Conservation (phyloP, 441 rosid genomes). For the Erodium chrysanthum region DNA sequence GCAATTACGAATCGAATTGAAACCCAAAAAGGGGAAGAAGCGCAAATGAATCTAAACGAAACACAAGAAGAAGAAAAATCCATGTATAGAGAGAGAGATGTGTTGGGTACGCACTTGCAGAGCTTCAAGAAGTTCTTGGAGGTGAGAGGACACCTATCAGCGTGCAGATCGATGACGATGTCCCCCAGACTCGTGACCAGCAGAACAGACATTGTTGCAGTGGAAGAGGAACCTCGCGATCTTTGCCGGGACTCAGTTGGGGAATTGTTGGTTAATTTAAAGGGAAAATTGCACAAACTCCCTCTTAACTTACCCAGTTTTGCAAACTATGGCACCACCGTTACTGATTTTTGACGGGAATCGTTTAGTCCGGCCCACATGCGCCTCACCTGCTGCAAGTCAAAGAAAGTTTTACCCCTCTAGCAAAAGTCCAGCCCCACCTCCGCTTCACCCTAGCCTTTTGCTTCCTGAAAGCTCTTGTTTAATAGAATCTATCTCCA, state of each 20-base stretch:
- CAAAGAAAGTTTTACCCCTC: too few species aligned
- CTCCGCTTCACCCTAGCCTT: too few species aligned
- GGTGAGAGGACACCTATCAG: conserved; percentile 68
- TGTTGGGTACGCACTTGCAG: conserved; percentile 49
- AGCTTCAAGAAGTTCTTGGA: conserved; percentile 90
- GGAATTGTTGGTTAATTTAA: neutral
- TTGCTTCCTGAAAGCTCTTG: too few species aligned
- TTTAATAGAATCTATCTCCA: too few species aligned
- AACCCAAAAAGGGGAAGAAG: neutral
- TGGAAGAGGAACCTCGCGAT: neutral
- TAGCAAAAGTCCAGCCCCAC: too few species aligned
- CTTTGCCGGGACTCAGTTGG: neutral
- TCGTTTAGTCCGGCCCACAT: too few species aligned
- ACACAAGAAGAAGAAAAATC: neutral
- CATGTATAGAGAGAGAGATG: neutral
- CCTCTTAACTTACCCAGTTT: too few species aligned
- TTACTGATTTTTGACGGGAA: too few species aligned
- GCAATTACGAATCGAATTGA: neutral
- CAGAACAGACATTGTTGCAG: conserved; percentile 54
- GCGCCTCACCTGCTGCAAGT: too few species aligned
- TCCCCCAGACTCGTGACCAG: conserved; percentile 80
- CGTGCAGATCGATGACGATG: conserved; percentile 57
- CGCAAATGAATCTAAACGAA: neutral
- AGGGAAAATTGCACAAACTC: too few species aligned
- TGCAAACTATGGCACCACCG: too few species aligned